These are phyloP conservation scores for Syncephalis fuscata DNA, from an alignment of 371 early-diverging fungal genomes.

Conservation along the genomic window DNA sequence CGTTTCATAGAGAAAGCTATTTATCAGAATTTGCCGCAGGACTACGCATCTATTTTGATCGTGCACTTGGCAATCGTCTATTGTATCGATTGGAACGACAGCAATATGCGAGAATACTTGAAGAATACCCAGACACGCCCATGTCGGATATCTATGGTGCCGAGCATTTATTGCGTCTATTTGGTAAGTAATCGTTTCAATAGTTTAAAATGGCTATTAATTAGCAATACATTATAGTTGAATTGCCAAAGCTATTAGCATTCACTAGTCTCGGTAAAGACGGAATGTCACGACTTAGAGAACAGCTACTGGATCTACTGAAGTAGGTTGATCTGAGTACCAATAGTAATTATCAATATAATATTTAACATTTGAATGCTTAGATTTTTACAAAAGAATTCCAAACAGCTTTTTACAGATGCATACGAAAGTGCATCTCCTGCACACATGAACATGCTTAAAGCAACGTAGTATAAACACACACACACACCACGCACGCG, in stretches of 20 bases:
- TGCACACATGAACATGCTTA: slow-evolving; percentile 35
- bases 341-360: neutral
- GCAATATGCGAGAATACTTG: slow-evolving; percentile 59
- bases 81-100: slow-evolving; percentile 81
- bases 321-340: slow-evolving; percentile 18
- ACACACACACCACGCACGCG: too few species aligned
- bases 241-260: slow-evolving; percentile 69
- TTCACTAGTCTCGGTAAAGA: slow-evolving; percentile 83
- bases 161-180: slow-evolving; percentile 84
- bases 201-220: neutral
- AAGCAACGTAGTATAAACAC: slow-evolving; percentile 23
- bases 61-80: slow-evolving; percentile 62
- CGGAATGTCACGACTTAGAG: slow-evolving; percentile 44
- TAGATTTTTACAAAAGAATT: slow-evolving; percentile 35
- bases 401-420: slow-evolving; percentile 12
- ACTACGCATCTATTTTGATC: slow-evolving; percentile 60
- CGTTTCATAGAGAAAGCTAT: too few species aligned
- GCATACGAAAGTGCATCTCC: slow-evolving; percentile 39
- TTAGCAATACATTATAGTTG: slow-evolving; percentile 30
- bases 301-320: slow-evolving; percentile 49
- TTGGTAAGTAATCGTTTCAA: slow-evolving; percentile 42
- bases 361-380: slow-evolving; percentile 2
- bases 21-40: slow-evolving; percentile 7
- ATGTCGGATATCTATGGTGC: slow-evolving; percentile 83
- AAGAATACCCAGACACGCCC: slow-evolving; percentile 25